Evolutionary conservation across 2,329 filamentous ascomycete species (phyloP).

Genomic region (Gremmenia infestans): DNA sequence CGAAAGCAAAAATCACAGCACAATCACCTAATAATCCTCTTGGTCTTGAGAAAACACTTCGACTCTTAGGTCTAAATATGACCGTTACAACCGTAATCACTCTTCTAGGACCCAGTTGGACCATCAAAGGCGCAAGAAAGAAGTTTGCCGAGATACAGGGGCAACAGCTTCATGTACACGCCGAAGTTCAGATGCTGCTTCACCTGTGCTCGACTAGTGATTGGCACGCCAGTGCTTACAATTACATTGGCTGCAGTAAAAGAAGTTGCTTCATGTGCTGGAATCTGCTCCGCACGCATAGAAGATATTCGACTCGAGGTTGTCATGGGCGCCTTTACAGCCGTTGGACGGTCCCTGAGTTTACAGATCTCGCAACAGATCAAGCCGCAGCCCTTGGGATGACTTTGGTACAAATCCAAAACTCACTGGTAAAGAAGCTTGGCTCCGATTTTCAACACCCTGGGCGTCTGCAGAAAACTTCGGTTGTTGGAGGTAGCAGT

Average conservation of each 20-base stretch:
- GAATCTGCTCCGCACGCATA: not conserved
- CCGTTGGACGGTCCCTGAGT: not conserved
- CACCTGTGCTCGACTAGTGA: not conserved
- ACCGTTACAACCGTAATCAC: too few relatives aligned
- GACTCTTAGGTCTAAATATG: too few relatives aligned
- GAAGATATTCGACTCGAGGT: conserved; percentile 2
- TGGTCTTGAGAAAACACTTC: too few relatives aligned
- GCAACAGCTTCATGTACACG: conserved; percentile 1
- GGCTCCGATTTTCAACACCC: not conserved
- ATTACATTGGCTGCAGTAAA: conserved; percentile 1
- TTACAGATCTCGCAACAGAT: not conserved
- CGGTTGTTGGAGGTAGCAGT: conserved; percentile 2
- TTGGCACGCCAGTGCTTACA: not conserved
- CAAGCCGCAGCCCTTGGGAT: not conserved
- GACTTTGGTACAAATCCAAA: not conserved
- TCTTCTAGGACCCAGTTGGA: too few relatives aligned
- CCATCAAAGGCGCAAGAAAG: too few relatives aligned
- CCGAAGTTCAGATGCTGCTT: conserved; percentile 5
- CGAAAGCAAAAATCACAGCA: too few relatives aligned
- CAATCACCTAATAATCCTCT: too few relatives aligned
- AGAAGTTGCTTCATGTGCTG: conserved; percentile 5
- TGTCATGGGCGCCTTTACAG: conserved; percentile 1
- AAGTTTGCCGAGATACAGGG: too few relatives aligned
- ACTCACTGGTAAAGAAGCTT: not conserved
- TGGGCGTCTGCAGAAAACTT: not conserved